A percentile compares a stretch with the other conserved stretches of the same genome.
Evolutionary conservation across 1,284 basidiomycete genomes (phyloP).

Genomic region (Naganishia cerealis): DNA sequence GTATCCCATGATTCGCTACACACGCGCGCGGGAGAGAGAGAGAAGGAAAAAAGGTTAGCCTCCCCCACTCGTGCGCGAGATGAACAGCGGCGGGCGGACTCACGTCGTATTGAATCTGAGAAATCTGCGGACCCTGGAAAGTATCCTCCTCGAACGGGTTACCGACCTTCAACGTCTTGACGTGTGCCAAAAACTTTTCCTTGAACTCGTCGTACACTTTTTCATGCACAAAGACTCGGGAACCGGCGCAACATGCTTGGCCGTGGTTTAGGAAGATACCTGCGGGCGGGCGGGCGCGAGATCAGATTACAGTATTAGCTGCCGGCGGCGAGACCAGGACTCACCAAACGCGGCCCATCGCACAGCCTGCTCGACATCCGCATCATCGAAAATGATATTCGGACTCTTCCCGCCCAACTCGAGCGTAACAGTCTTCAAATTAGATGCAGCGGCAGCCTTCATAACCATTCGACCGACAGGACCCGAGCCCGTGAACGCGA

Average conservation of each 20-base stretch:
- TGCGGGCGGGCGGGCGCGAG: neutral
- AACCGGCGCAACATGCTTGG: slow-evolving; percentile 80
- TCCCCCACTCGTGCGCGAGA: too few species aligned
- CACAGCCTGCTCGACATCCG: slow-evolving; percentile 70
- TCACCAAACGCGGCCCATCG: slow-evolving; percentile 70
- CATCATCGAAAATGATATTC: slow-evolving; percentile 61
- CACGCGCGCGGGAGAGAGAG: too few species aligned
- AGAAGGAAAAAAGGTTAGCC: slow-evolving; percentile 50
- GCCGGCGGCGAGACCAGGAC: neutral
- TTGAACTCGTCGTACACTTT: slow-evolving; percentile 69
- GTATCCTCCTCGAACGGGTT: slow-evolving; percentile 73
- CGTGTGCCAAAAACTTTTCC: slow-evolving; percentile 61
- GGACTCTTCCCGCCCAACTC: slow-evolving; percentile 92
- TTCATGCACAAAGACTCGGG: slow-evolving; percentile 80
- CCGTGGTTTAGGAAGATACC: slow-evolving; percentile 69
- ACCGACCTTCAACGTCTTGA: slow-evolving; percentile 64
- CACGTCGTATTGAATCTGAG: slow-evolving; percentile 45
- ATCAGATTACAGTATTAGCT: too few species aligned
- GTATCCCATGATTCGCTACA: slow-evolving; percentile 77
- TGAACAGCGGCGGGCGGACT: slow-evolving; percentile 44
- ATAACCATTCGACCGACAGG: slow-evolving; percentile 61
- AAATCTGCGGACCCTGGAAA: slow-evolving; percentile 84
- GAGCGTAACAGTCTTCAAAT: slow-evolving; percentile 74
- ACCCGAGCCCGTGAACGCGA: slow-evolving; percentile 63
- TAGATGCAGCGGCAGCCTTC: slow-evolving; percentile 58